Conservation (phyloP, 2,329 filamentous ascomycete genomes). For the Sclerotinia glacialis region DNA sequence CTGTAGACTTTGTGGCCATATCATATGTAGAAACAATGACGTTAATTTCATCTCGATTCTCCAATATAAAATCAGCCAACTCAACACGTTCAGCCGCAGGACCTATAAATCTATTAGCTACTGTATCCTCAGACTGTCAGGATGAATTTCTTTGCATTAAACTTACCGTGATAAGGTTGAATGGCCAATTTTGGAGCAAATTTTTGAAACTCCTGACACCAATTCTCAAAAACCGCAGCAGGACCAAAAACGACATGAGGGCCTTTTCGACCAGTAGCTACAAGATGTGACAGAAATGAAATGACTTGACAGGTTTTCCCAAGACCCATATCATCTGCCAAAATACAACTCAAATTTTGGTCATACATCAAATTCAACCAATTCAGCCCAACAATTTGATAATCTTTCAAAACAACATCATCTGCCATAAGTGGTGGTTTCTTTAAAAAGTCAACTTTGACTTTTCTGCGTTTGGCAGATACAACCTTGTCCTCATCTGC, state of each 20-base stretch:
- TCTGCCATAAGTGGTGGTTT: conserved; percentile 76
- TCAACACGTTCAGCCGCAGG: conserved; percentile 63
- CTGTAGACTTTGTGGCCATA: conserved; percentile 55
- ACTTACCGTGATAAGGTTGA: conserved; percentile 59
- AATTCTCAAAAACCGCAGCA: conserved; percentile 91
- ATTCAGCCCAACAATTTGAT: conserved; percentile 91
- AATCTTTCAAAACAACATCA: conserved; percentile 79
- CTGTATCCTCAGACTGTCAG: not conserved
- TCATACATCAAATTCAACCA: conserved; percentile 86
- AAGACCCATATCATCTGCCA: conserved; percentile 95
- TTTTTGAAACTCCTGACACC: conserved; percentile 82
- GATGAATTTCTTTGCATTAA: not conserved
- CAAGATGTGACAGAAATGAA: conserved; percentile 80
- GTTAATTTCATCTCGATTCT: conserved; percentile 64
- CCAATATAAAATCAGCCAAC: conserved; percentile 64
- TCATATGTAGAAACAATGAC: conserved; percentile 73
- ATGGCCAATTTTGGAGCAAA: conserved; percentile 79
- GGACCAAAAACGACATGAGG: conserved; percentile 87
- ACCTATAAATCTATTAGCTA: conserved; percentile 45
- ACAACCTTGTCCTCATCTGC: conserved; percentile 45
- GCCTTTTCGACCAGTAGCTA: conserved; percentile 64
- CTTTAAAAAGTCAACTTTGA: conserved; percentile 37
- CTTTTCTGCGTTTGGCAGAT: conserved; percentile 29
- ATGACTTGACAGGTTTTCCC: conserved; percentile 98
- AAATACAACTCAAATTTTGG: conserved; percentile 77